Conservation (phyloP, 2,329 filamentous ascomycete genomes). For the Periconia sp. region DNA sequence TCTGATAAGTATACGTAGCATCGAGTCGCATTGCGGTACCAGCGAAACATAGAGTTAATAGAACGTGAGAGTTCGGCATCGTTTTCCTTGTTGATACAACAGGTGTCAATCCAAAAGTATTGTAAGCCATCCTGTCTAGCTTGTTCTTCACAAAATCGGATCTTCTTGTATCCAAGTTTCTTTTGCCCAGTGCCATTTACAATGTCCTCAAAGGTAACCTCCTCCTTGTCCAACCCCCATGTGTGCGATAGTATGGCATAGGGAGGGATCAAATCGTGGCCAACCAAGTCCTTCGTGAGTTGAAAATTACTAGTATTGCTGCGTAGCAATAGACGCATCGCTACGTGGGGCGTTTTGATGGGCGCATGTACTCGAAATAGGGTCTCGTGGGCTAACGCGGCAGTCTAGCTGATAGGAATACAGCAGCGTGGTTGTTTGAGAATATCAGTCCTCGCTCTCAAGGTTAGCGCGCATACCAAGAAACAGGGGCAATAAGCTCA, state of each 20-base stretch:
- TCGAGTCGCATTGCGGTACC: not conserved
- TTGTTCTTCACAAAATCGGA: no score
- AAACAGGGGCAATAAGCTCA: conserved; percentile 15
- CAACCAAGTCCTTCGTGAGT: not conserved
- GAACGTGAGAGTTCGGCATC: conserved; percentile 1
- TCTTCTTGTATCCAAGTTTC: not conserved
- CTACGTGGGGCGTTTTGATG: conserved; percentile 1
- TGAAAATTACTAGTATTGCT: conserved; percentile 10
- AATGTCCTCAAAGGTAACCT: not conserved
- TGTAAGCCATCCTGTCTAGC: no score
- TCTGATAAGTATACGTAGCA: conserved; percentile 1
- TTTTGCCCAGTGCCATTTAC: not conserved
- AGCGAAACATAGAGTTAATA: no score
- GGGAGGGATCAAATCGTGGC: conserved; percentile 1
- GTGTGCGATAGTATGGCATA: conserved; percentile 15
- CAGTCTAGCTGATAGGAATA: conserved; percentile 15
- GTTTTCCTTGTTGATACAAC: no score
- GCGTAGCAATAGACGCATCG: conserved; percentile 14
- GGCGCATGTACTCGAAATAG: conserved; percentile 7
- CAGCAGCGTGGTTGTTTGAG: conserved; percentile 13
- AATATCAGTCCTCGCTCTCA: conserved; percentile 13
- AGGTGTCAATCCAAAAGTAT: no score
- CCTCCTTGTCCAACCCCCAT: conserved; percentile 5
- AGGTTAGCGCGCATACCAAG: conserved; percentile 17
- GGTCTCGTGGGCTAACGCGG: conserved; percentile 8